Evolutionary conservation across 495 filamentous ascomycete genomes (phyloP).

Genomic region (Tuber magnatum): DNA sequence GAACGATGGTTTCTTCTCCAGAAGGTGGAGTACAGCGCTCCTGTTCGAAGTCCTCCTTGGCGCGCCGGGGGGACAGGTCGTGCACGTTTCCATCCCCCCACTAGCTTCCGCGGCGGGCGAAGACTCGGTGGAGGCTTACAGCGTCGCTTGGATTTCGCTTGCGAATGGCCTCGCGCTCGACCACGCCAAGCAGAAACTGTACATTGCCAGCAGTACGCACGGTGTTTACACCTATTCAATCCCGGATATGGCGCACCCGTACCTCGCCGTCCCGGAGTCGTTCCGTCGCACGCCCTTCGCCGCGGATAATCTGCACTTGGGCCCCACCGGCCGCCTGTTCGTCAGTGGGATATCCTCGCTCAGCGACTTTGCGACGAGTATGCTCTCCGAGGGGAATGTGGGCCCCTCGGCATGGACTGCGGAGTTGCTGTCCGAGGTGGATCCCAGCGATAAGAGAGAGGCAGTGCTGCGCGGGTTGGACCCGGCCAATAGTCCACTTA

Average conservation of each 20-base stretch:
- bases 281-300: conserved; percentile 31
- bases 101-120: not conserved
- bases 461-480: conserved; percentile 24
- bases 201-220: conserved; percentile 18
- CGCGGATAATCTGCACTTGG: conserved; percentile 29
- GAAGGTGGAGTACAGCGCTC: conserved; percentile 23
- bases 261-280: conserved; percentile 4
- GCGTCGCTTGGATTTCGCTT: conserved; percentile 20
- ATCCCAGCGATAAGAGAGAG: conserved; percentile 23
- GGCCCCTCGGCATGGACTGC: conserved; percentile 22
- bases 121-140: not conserved
- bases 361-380: conserved; percentile 10
- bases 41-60: conserved; percentile 25
- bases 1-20: conserved; percentile 34
- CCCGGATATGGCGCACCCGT: conserved; percentile 14
- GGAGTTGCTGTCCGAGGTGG: conserved; percentile 24
- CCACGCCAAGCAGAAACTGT: conserved; percentile 7
- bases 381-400: conserved; percentile 13
- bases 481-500: conserved; percentile 27
- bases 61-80: conserved; percentile 25
- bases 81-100: conserved; percentile 25
- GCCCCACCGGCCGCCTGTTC: conserved; percentile 14
- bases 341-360: conserved; percentile 13
- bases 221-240: conserved; percentile 29
- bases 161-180: conserved; percentile 35